phyloP scores from a whole-genome alignment of 768 basidiomycete genomes.

The Naganishia onofrii region DNA sequence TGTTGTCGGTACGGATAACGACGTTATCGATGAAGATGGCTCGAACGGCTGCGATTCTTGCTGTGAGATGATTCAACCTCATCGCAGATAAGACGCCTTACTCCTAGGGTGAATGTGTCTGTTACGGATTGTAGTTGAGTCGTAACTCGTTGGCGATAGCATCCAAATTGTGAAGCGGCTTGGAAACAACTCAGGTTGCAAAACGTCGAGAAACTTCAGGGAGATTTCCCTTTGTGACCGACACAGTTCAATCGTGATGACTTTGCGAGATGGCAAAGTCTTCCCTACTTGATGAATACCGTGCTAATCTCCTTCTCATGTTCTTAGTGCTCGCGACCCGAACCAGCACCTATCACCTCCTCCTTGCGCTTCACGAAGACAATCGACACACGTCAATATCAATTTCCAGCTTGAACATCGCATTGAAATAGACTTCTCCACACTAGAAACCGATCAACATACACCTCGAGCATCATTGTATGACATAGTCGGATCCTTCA shows the following conservation, averaged over 20 bases:
- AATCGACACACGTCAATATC: constrained; percentile 18
- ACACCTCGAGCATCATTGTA: constrained; percentile 2
- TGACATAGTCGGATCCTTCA: too few relatives aligned
- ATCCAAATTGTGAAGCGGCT: neutral
- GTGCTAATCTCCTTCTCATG: neutral
- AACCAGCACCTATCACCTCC: constrained; percentile 43
- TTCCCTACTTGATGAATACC: neutral
- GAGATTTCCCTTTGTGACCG: neutral
- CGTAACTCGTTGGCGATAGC: neutral
- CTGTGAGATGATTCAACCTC: neutral
- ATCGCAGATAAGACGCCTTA: neutral
- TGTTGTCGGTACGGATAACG: neutral
- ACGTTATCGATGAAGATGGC: neutral
- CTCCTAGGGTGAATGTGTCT: neutral
- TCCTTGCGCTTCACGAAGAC: neutral
- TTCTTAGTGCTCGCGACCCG: constrained; percentile 52
- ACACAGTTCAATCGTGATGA: neutral
- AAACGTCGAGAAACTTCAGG: neutral
- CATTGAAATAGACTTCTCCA: neutral
- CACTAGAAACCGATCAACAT: neutral
- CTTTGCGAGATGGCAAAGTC: neutral
- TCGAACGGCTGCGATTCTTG: too few relatives aligned
- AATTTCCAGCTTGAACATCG: constrained; percentile 1
- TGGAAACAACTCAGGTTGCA: neutral
- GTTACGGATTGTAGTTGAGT: neutral